Evolutionary conservation across 768 basidiomycete species (phyloP).

Genomic region (Kwoniella newhampshirensis): DNA sequence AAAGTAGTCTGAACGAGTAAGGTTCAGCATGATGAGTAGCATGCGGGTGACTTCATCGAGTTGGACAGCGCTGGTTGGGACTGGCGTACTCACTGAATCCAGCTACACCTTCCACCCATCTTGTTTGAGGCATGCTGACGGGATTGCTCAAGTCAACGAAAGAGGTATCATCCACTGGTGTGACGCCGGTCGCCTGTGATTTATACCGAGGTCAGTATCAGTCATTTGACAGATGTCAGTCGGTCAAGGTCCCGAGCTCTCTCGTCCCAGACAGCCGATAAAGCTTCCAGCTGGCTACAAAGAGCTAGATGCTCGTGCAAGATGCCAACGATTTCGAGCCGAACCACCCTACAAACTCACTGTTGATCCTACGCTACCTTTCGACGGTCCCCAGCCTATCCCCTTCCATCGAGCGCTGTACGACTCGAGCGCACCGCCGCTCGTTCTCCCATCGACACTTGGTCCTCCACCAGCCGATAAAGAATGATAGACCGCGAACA

Average conservation of each 20-base stretch:
- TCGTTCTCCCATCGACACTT: neutral
- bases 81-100: slow-evolving; percentile 30
- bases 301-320: too few relatives aligned
- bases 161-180: slow-evolving; percentile 3
- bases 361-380: neutral
- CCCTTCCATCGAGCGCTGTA: neutral
- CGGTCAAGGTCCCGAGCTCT: slow-evolving; percentile 3
- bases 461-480: slow-evolving; percentile 1
- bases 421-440: neutral
- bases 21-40: slow-evolving; percentile 1
- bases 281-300: neutral
- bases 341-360: too few relatives aligned
- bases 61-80: too few relatives aligned
- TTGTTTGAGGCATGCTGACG: slow-evolving; percentile 24
- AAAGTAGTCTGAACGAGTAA: slow-evolving; percentile 10
- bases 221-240: too few relatives aligned
- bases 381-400: neutral
- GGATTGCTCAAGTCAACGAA: slow-evolving; percentile 10
- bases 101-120: slow-evolving; percentile 28
- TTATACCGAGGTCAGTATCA: neutral
- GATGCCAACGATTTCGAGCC: too few relatives aligned
- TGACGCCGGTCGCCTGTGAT: neutral
- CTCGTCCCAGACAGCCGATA: neutral
- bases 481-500: slow-evolving; percentile 13
- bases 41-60: too few relatives aligned